Percentiles rank a stretch among this genome's conserved stretches.
Evolutionary conservation across 257 asterid species (phyloP).

Genomic region (Haberlea rhodopensis): DNA sequence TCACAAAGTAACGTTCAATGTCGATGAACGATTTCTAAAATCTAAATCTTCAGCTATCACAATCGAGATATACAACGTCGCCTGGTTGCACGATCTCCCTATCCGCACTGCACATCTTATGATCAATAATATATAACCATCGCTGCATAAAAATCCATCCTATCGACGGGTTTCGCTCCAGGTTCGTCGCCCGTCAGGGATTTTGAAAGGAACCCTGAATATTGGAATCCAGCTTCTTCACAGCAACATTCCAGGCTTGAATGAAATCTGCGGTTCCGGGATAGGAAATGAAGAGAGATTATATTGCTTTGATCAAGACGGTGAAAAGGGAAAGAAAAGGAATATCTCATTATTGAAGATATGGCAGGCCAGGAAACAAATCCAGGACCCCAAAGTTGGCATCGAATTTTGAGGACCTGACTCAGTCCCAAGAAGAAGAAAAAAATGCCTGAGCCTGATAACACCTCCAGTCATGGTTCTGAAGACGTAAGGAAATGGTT

Average conservation of each 20-base stretch:
- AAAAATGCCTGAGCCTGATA: slow-evolving; percentile 10
- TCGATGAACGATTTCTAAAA: slow-evolving; percentile 38
- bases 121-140: slow-evolving; percentile 32
- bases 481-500: slow-evolving; percentile 35
- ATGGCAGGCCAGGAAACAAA: not conserved
- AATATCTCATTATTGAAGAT: not conserved
- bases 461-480: slow-evolving; percentile 42
- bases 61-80: slow-evolving; percentile 44
- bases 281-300: not conserved
- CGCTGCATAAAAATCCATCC: slow-evolving; percentile 25
- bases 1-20: slow-evolving; percentile 38
- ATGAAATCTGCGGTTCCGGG: slow-evolving; percentile 23
- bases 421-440: not conserved
- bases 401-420: slow-evolving; percentile 1
- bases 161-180: slow-evolving; percentile 33
- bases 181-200: slow-evolving; percentile 41
- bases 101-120: slow-evolving; percentile 38
- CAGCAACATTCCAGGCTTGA: slow-evolving; percentile 10
- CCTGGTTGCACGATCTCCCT: slow-evolving; percentile 53
- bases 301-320: not conserved
- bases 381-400: not conserved
- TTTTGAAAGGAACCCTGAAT: slow-evolving; percentile 40
- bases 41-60: slow-evolving; percentile 29
- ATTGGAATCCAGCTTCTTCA: slow-evolving; percentile 34
- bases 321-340: not conserved